Evolutionary conservation across 371 early-diverging fungal genomes (phyloP), one percentile per base, ranked within the genome.

Genomic region (Mortierella sp.): DNA sequence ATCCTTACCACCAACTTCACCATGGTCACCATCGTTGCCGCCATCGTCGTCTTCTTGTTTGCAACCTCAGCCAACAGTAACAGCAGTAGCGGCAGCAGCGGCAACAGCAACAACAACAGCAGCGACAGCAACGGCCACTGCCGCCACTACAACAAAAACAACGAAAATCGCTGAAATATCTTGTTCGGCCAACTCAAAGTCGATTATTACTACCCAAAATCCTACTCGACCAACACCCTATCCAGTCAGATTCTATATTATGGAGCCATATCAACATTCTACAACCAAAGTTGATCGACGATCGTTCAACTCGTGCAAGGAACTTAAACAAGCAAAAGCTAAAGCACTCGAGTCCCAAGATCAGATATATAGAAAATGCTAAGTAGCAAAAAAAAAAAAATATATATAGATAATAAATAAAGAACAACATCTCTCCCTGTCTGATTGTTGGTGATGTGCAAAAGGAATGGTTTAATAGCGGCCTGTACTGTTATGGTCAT

Each of bases 271-370:
- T 24, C 50, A 64, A 53, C 53, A 68, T 52, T 53, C 74, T n/a
- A 50, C 21, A 19, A 10, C 24, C 8, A 74, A 74, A 50, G 7
- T 74, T 15, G 74, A 74, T 58, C 68, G 64, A 2, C 68, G 74
- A 3, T 68, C 74, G 22, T 74, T 63, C 60, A 74, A 68, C 13
- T 64, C 59, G 3, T 28, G 65, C 58, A 67, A 74, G 50, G 64
- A 68, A n/a, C 68, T 74, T 38, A 67, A 68, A 50, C 59, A 64
- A 15, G 69, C 69, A 10, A 63, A 48, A 45, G 69, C 63, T 1
- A 57, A 47, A 50, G 69, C 36, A 19, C 10, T 22, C 24, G 24
- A 22, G 19, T 61, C 62, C 10, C 24, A 8, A 7, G 5, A 61
- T 36, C 59, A 13, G n/a, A 58, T 58, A 33, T 32, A 36, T 21